Base-by-base conservation (phyloP, 306 rosid genomes). In the Medicago ruthenica region DNA sequence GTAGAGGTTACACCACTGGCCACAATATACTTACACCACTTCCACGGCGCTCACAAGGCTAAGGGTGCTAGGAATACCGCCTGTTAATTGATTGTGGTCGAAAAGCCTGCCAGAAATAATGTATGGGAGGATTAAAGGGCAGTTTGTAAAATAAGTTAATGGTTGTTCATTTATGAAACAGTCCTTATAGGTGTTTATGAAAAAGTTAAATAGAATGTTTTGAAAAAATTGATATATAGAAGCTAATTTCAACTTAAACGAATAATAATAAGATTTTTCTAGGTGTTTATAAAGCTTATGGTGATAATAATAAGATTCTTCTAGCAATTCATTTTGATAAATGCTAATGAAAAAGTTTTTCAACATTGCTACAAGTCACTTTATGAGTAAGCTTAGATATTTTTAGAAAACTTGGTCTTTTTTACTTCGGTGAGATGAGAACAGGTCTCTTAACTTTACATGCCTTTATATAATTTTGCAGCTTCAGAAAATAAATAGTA, bases 1-100 rank as follows among this genome's bases (percentile, higher is more conserved):
- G 37, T 41, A 0, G 80, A 42, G 18, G 36, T 76, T 18, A n/a
- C n/a, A n/a, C n/a, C 44, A 57, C 64, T 4, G 54, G 63, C 47
- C 70, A 78, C 60, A 67, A 51, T 82, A 82, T 79, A 88, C 97
- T 92, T 73, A 92, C 96, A 90, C 66, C 75, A 87, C 88, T 72
- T 82, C 82, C 78, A 88, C 42, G 60, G 78, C 41, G 64, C 39
- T 73, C 77, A 87, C 87, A 34, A 6, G 57, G 55, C 86, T 79
- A 62, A 90, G 60, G 47, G 80, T 67, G 10, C 44, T 9, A 76
- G 94, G 97, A 57, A 92, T 85, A 64, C 48, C 58, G 14, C 94
- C 92, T 1, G 0, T 50, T 20, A 92, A 75, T 22, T 76, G 6
- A 73, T 92, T 92, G 44, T 14, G 24, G 54, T 90, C 86, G 0